These are phyloP conservation scores for Yamadazyma jaroonii DNA, from an alignment of 1,139 yeast species.

Conservation along the genomic window DNA sequence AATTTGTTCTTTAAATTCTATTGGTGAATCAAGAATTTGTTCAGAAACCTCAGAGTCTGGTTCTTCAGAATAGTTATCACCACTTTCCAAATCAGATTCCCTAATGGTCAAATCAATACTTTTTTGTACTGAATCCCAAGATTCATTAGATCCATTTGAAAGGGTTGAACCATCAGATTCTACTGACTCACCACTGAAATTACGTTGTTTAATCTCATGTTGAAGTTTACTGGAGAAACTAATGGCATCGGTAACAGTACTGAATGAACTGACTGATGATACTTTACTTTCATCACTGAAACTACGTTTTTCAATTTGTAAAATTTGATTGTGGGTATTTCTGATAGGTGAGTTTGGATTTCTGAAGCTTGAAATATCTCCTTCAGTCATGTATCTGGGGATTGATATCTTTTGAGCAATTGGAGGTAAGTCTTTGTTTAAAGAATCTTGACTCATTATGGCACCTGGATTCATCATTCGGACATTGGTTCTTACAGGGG, in stretches of 20 bases:
- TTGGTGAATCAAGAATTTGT: not conserved
- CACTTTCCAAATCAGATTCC: slow-evolving; percentile 11
- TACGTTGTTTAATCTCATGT: slow-evolving; percentile 4
- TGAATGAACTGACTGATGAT: slow-evolving; percentile 38
- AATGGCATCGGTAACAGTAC: slow-evolving; percentile 34
- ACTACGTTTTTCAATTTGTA: slow-evolving; percentile 27
- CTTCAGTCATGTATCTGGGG: slow-evolving; percentile 15
- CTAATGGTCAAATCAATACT: slow-evolving; percentile 28
- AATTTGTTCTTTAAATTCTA: not conserved
- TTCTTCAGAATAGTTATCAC: slow-evolving; percentile 4
- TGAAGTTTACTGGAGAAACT: slow-evolving; percentile 15
- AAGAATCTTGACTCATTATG: slow-evolving; percentile 1
- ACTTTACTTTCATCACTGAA: slow-evolving; percentile 40
- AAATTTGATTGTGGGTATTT: slow-evolving; percentile 7
- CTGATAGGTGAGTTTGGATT: slow-evolving; percentile 14
- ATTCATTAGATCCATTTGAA: slow-evolving; percentile 13
- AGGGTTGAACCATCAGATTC: slow-evolving; percentile 8
- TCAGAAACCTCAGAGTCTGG: not conserved
- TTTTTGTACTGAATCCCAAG: slow-evolving; percentile 38
- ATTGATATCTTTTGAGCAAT: slow-evolving; percentile 7
- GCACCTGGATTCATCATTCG: slow-evolving; percentile 5
- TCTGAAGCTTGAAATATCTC: slow-evolving; percentile 10
- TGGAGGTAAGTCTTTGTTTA: slow-evolving; percentile 11
- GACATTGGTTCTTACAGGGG: slow-evolving; percentile 8
- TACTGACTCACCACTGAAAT: slow-evolving; percentile 7